Evolutionary conservation across 2,329 filamentous ascomycete genomes (phyloP).

Genomic region (Fusarium subtropicale): DNA sequence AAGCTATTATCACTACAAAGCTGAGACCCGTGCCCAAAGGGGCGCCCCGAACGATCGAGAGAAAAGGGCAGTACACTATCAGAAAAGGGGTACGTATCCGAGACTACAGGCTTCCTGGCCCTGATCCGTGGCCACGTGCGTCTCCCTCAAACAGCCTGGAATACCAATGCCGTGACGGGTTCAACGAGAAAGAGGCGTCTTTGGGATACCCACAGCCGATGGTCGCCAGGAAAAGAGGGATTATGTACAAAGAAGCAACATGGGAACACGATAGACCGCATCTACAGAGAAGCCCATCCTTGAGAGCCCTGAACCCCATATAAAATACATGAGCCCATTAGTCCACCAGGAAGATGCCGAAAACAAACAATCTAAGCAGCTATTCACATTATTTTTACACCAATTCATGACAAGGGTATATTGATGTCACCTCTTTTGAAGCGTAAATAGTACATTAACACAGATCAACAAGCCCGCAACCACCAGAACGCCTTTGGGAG

Average conservation of each 20-base stretch:
- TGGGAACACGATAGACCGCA: neutral
- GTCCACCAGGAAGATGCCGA: neutral
- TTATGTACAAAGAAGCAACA: neutral
- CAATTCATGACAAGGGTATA: constrained; percentile 49
- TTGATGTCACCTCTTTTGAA: constrained; percentile 45
- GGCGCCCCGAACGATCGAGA: constrained; percentile 45
- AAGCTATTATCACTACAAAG: constrained; percentile 18
- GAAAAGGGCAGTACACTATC: constrained; percentile 46
- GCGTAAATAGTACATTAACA: constrained; percentile 40
- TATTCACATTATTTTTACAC: constrained; percentile 2
- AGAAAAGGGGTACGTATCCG: constrained; percentile 48
- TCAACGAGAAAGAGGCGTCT: constrained; percentile 41
- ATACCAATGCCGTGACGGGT: constrained; percentile 51
- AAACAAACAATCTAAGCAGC: neutral
- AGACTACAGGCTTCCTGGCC: constrained; percentile 45
- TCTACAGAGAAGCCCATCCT: constrained; percentile 9
- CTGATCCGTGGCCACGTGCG: neutral
- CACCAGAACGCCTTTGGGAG: constrained; percentile 50
- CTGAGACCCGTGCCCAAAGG: constrained; percentile 44
- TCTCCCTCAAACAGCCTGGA: constrained; percentile 22
- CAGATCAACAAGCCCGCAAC: constrained; percentile 43
- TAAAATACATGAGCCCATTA: neutral
- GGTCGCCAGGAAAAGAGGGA: neutral
- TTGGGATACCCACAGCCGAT: constrained; percentile 33
- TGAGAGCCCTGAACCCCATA: constrained; percentile 7